Base-by-base conservation (phyloP, 176 grass and related monocot genomes). In the Luzula sylvatica region DNA sequence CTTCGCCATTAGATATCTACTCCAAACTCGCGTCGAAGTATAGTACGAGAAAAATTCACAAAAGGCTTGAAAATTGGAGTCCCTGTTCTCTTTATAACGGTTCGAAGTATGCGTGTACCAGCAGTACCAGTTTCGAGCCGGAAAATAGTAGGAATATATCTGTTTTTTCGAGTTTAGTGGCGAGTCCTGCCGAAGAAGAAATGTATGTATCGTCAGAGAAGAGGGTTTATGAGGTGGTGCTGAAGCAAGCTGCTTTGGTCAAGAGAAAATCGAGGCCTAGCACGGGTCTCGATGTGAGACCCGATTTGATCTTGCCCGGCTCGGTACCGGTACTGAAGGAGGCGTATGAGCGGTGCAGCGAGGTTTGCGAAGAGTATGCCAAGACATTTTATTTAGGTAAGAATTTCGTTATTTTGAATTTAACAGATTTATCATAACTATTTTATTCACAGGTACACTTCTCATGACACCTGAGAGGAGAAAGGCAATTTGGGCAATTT, bases 371-470 rank as follows among this genome's bases (percentile, higher is more conserved):
- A 74, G 90, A 96, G 61, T 96, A 89, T 42, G 90, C 84, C 24
- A 96, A 96, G 77, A 96, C 90, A 3, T 96, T 89, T 79, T 96
- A 96, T 77, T 26, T 89, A 8, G 88, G 88, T 94, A 42, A 75
- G 65, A 5, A 19, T 23, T 56, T 8, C 6, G 17, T 23, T 42
- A 28, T 50, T 11, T 24, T 11, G 19, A 32, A 62, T 3, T 17
- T 56, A 12, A 5, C 9, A 35, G 7, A 56, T 72, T 50, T 25
- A 74, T 4, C 30, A n/a, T n/a, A n/a, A n/a, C 30, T 35, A 35
- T 35, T 35, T 35, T 35, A 35, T 35, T 35, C 9, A 15, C 75
- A 94, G 90, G 83, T 15, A 95, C 90, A 29, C 80, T 86, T 75
- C 77, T 95, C 17, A 89, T 95, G 90, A 95, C 84, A 3, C 80